phyloP scores from a whole-genome alignment of 2,329 filamentous ascomycete species.

The Paraconiothyrium brasiliense region DNA sequence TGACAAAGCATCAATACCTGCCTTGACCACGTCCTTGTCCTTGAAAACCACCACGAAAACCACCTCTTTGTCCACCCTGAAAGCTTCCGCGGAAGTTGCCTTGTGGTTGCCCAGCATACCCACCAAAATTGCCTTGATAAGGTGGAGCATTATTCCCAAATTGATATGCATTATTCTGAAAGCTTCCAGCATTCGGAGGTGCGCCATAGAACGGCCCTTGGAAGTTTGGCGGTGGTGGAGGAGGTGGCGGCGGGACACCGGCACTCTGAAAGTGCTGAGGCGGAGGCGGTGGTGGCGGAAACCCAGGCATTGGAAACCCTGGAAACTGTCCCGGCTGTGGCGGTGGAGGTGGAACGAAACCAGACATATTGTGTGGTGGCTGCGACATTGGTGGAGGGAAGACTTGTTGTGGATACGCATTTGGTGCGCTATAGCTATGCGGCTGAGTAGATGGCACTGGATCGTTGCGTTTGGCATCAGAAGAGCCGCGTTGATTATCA shows the following conservation, averaged over 20 bases:
- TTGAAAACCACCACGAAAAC: constrained; percentile 28
- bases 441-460: constrained; percentile 14
- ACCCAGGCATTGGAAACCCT: constrained; percentile 29
- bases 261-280: constrained; percentile 23
- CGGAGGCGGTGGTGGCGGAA: constrained; percentile 33
- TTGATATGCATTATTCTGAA: constrained; percentile 19
- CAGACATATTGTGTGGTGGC: constrained; percentile 21
- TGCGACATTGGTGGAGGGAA: not conserved
- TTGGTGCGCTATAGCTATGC: constrained; percentile 16
- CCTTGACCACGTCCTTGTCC: constrained; percentile 20
- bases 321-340: constrained; percentile 33
- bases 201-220: constrained; percentile 33
- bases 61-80: constrained; percentile 25
- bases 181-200: constrained; percentile 28
- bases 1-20: constrained; percentile 19
- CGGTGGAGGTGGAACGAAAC: constrained; percentile 26
- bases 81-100: constrained; percentile 18
- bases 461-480: constrained; percentile 18
- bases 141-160: not conserved
- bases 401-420: constrained; percentile 9
- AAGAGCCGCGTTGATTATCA: constrained; percentile 23
- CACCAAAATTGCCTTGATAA: constrained; percentile 13
- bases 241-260: constrained; percentile 26
- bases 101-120: constrained; percentile 20
- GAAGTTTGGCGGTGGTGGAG: constrained; percentile 38